Evolutionary conservation across 371 early-diverging fungal species (phyloP).

Genomic region (Cokeromyces recurvatus): DNA sequence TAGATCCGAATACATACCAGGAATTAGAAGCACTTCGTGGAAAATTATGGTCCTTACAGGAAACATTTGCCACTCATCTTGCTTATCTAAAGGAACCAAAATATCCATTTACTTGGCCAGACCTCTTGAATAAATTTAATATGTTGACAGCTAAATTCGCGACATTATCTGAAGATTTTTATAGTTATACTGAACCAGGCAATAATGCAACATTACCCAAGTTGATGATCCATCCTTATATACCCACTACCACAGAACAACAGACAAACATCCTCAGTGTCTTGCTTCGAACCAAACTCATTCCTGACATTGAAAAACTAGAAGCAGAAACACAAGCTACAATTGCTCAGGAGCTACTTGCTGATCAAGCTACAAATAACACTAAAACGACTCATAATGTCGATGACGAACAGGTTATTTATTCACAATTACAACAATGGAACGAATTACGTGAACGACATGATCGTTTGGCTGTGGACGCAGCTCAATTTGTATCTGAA

Average conservation of each 20-base stretch:
- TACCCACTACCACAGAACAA: conserved; percentile 51
- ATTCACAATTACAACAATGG: conserved; percentile 30
- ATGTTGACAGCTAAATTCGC: conserved; percentile 60
- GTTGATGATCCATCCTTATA: conserved; percentile 56
- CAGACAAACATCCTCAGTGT: conserved; percentile 58
- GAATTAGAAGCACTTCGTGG: conserved; percentile 56
- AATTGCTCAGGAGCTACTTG: conserved; percentile 32
- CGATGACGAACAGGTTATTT: conserved; percentile 36
- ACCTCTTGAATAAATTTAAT: conserved; percentile 66
- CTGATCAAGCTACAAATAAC: conserved; percentile 1
- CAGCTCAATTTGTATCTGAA: conserved; percentile 24
- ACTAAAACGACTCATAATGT: conserved; percentile 4
- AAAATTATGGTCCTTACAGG: conserved; percentile 62
- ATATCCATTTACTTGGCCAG: conserved; percentile 48
- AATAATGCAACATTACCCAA: conserved; percentile 44
- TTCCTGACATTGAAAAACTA: conserved; percentile 59
- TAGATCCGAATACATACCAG: conserved; percentile 45
- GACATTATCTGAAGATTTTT: conserved; percentile 47
- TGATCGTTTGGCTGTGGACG: conserved; percentile 36
- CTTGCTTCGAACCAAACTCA: conserved; percentile 58
- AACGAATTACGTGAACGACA: conserved; percentile 29
- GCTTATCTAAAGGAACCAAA: conserved; percentile 43
- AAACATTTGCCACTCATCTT: conserved; percentile 48
- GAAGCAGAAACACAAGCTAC: conserved; percentile 52
- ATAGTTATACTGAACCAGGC: conserved; percentile 36